A percentile compares a stretch with the other conserved stretches of the same genome.
Evolutionary conservation across 805 yeast species (phyloP).

Genomic region (Candida odintsovae): DNA sequence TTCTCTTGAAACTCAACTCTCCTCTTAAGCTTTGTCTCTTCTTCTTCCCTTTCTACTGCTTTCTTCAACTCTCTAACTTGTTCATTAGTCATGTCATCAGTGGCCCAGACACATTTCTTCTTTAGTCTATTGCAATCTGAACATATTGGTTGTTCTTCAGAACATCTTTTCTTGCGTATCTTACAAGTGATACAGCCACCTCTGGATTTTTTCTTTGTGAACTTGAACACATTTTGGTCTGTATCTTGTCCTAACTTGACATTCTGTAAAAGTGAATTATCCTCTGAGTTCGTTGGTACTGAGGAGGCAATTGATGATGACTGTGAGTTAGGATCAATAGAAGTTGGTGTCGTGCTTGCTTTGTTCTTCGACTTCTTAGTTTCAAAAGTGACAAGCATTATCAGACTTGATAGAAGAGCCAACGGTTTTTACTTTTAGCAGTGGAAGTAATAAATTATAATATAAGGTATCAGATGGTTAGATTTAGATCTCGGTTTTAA

Average conservation of each 20-base stretch:
- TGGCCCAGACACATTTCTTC: conserved; percentile 67
- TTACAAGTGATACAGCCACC: conserved; percentile 70
- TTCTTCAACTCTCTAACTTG: conserved; percentile 22
- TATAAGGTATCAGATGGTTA: too few species aligned
- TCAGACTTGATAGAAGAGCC: background rate
- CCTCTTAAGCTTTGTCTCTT: conserved; percentile 4
- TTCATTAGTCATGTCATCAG: conserved; percentile 32
- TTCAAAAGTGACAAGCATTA: conserved; percentile 24
- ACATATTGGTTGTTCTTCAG: conserved; percentile 66
- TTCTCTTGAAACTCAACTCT: background rate
- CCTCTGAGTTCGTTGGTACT: conserved; percentile 3
- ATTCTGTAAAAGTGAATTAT: conserved; percentile 15
- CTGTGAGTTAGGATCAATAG: background rate
- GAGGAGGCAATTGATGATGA: background rate
- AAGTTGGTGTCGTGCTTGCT: background rate
- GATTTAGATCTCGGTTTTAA: too few species aligned
- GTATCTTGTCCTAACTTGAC: conserved; percentile 13
- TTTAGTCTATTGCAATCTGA: conserved; percentile 60
- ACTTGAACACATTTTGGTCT: conserved; percentile 18
- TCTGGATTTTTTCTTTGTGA: conserved; percentile 36
- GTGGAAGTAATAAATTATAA: too few species aligned
- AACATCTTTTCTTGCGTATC: conserved; percentile 66
- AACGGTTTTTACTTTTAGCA: background rate
- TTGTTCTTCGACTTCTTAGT: conserved; percentile 13
- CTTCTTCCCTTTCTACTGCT: conserved; percentile 22